A percentile compares a stretch with the other conserved stretches of the same genome.
phyloP scores from a whole-genome alignment of 1,284 basidiomycete species.

The Schizopora paradoxa region DNA sequence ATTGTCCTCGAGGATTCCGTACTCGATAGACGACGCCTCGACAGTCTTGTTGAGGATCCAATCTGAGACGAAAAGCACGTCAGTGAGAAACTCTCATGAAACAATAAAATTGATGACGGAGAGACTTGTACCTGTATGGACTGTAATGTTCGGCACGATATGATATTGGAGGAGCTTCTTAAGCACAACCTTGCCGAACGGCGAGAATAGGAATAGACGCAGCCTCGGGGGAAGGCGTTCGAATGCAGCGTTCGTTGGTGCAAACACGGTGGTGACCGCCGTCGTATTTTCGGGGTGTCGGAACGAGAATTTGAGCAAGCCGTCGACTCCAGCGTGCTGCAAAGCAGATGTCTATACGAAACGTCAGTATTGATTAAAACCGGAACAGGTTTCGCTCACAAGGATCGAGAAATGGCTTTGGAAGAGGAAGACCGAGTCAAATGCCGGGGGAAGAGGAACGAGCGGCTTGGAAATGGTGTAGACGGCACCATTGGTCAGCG shows the following conservation, averaged over 20 bases:
- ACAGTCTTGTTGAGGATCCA: neutral
- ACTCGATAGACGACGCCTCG: neutral
- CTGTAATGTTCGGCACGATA: conserved; percentile 50
- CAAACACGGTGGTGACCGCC: conserved; percentile 56
- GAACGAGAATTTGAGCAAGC: conserved; percentile 42
- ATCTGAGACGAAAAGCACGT: neutral
- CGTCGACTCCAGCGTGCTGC: conserved; percentile 47
- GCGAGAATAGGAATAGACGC: conserved; percentile 61
- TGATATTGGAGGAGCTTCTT: conserved; percentile 66
- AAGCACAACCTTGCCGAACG: conserved; percentile 51
- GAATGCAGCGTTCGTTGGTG: conserved; percentile 64
- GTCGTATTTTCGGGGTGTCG: conserved; percentile 32
- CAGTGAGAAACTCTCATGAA: neutral
- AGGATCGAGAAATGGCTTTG: conserved; percentile 51
- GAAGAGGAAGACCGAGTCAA: conserved; percentile 53
- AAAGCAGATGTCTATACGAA: conserved; percentile 52
- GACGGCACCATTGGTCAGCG: conserved; percentile 50
- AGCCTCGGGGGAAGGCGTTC: conserved; percentile 49
- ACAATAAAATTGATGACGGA: neutral
- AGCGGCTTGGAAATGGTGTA: conserved; percentile 37
- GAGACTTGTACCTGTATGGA: conserved; percentile 49
- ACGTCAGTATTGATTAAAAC: neutral
- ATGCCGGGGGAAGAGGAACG: conserved; percentile 55
- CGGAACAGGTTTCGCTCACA: conserved; percentile 30
- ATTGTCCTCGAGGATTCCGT: neutral